Conservation (phyloP, 306 rosid genomes). For the Acacia melanoxylon region DNA sequence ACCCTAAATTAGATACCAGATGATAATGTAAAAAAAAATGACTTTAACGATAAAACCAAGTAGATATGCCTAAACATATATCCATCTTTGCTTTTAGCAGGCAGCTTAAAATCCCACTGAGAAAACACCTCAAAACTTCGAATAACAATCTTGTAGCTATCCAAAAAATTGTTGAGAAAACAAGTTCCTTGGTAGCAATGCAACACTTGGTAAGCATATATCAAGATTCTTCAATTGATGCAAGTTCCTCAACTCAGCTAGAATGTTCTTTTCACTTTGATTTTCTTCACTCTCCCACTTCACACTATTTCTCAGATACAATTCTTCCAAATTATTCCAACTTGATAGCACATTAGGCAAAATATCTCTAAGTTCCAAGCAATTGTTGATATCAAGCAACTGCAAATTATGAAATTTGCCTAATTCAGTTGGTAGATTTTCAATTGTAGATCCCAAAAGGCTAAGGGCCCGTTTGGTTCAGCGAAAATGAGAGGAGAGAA, state of each 20-base stretch:
- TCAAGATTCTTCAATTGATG: slow-evolving; percentile 26
- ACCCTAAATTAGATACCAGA: no score
- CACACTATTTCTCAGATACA: slow-evolving; percentile 37
- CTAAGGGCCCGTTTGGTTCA: neutral
- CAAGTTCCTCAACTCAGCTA: slow-evolving; percentile 36
- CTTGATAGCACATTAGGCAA: slow-evolving; percentile 35
- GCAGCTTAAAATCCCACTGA: no score
- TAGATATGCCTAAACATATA: no score
- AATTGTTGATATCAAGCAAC: slow-evolving; percentile 40
- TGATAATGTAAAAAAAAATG: no score
- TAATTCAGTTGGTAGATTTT: slow-evolving; percentile 28
- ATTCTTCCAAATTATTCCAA: slow-evolving; percentile 39
- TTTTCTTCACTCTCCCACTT: slow-evolving; percentile 28
- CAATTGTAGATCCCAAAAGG: slow-evolving; percentile 14
- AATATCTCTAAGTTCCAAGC: slow-evolving; percentile 39
- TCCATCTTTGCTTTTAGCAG: no score
- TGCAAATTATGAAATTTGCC: slow-evolving; percentile 32
- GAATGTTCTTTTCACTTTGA: slow-evolving; percentile 13
- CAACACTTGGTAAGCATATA: slow-evolving; percentile 24
- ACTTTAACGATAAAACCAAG: no score
- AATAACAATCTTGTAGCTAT: slow-evolving; percentile 29
- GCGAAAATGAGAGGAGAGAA: no score
- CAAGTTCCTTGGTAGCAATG: slow-evolving; percentile 12
- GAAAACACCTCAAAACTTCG: no score
- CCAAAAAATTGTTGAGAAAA: neutral